These are phyloP conservation scores for barrel medic (Medicago truncatula) DNA, from an alignment of 306 rosid species.

Conservation along the genomic window MtrunA17r5.0-ANR NC_053048.1:39360501-39361000, in stretches of 20 bases:
- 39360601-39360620: constrained; percentile 28
- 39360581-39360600: neutral
- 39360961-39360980: neutral
- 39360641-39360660: constrained; percentile 25
- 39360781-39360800: constrained; percentile 16
- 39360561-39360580: neutral
- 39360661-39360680: neutral
- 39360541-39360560: constrained; percentile 10
- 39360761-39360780: constrained; percentile 13
- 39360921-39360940: constrained; percentile 14
- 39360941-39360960: neutral
- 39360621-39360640: constrained; percentile 8
- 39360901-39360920: neutral
- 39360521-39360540: constrained; percentile 5
- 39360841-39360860: constrained; percentile 22
- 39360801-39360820: neutral
- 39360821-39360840: constrained; percentile 16
- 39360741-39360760: constrained; percentile 13
- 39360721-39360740: constrained; percentile 27
- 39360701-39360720: neutral
- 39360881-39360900: neutral
- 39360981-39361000: constrained; percentile 34
- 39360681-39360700: neutral
- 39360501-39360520: neutral
- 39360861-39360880: neutral